Evolutionary conservation across 2,329 filamentous ascomycete species (phyloP).

Genomic region (Xylaria sp.): DNA sequence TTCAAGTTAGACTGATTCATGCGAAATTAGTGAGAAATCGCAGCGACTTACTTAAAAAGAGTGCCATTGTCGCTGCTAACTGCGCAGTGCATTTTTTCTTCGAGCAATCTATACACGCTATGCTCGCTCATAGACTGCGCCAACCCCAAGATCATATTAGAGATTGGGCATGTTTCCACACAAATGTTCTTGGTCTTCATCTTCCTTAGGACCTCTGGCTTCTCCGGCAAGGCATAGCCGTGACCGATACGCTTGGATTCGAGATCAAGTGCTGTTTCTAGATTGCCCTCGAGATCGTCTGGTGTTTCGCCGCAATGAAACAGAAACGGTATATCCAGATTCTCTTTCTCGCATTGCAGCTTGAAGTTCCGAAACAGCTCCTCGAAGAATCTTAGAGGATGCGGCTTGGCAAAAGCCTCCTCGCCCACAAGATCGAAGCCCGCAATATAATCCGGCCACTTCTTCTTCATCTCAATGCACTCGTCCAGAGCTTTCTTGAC

Average conservation of each 20-base stretch:
- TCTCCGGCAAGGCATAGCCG: constrained; percentile 75
- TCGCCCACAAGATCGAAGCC: constrained; percentile 72
- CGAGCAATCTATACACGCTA: constrained; percentile 73
- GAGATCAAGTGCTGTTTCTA: constrained; percentile 74
- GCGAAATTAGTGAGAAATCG: neutral
- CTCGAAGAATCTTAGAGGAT: constrained; percentile 62
- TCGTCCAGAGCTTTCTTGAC: constrained; percentile 62
- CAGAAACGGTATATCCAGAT: constrained; percentile 73
- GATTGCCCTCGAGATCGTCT: constrained; percentile 73
- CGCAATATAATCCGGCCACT: constrained; percentile 64
- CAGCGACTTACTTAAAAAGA: constrained; percentile 67
- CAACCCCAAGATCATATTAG: constrained; percentile 79
- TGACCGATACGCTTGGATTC: constrained; percentile 78
- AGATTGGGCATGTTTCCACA: constrained; percentile 81
- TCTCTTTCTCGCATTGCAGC: constrained; percentile 55
- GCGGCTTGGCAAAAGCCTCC: constrained; percentile 60
- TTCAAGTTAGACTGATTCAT: constrained; percentile 22
- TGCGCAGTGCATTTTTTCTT: constrained; percentile 78
- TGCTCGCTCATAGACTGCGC: constrained; percentile 74
- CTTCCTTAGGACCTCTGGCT: constrained; percentile 72
- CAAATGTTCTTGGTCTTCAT: constrained; percentile 74
- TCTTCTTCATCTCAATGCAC: constrained; percentile 64
- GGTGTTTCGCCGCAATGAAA: constrained; percentile 83
- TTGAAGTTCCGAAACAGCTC: constrained; percentile 62
- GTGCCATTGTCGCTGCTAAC: constrained; percentile 81